Conservation (phyloP, 2,329 filamentous ascomycete genomes). For the Mycosphaerella arachidis region DNA sequence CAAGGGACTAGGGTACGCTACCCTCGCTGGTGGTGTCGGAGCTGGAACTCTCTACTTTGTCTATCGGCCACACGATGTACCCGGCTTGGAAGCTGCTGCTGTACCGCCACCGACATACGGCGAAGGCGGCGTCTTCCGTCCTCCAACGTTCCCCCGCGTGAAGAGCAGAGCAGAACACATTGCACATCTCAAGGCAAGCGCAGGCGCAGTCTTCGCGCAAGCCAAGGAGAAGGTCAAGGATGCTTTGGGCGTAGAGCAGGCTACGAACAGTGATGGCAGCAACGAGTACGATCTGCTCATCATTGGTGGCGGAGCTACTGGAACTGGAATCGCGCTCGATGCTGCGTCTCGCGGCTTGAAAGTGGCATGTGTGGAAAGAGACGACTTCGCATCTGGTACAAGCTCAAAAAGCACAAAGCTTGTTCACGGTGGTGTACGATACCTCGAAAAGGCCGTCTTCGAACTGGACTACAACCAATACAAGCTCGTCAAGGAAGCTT, state of each 20-base stretch:
- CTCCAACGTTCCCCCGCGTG: slow-evolving; percentile 61
- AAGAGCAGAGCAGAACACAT: slow-evolving; percentile 63
- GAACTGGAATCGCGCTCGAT: slow-evolving; percentile 75
- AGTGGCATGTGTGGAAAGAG: slow-evolving; percentile 75
- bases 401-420: slow-evolving; percentile 86
- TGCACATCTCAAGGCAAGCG: slow-evolving; percentile 52
- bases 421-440: slow-evolving; percentile 78
- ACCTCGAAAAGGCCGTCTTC: slow-evolving; percentile 81
- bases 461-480: slow-evolving; percentile 78
- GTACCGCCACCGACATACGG: slow-evolving; percentile 68
- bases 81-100: slow-evolving; percentile 62
- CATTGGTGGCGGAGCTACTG: slow-evolving; percentile 75
- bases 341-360: slow-evolving; percentile 73
- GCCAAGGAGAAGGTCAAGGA: slow-evolving; percentile 43
- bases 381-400: slow-evolving; percentile 77
- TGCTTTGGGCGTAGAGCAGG: slow-evolving; percentile 31
- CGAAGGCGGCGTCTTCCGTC: slow-evolving; percentile 62
- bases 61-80: slow-evolving; percentile 68
- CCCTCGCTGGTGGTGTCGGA: slow-evolving; percentile 51
- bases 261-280: slow-evolving; percentile 22
- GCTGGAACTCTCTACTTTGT: slow-evolving; percentile 57
- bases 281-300: slow-evolving; percentile 70
- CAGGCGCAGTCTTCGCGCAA: slow-evolving; percentile 40
- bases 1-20: slow-evolving; percentile 56
- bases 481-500: slow-evolving; percentile 72